phyloP scores from a whole-genome alignment of 352 stramenopile genomes.

The Phytopythium vexans region DNA sequence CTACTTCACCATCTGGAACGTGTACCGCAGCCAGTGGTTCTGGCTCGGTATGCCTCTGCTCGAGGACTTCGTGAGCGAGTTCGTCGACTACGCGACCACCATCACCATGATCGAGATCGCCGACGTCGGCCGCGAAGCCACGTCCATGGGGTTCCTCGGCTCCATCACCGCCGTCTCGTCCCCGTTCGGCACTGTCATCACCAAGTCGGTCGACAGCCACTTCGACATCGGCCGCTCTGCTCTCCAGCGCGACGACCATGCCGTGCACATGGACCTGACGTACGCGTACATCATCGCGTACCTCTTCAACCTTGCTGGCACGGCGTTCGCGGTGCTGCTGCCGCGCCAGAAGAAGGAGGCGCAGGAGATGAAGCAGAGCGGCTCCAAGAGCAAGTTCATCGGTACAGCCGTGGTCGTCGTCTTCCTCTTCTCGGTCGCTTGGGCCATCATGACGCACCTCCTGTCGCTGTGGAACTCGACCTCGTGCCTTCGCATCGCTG shows the following conservation, averaged over 20 bases:
- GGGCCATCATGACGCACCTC: slow-evolving; percentile 39
- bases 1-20: slow-evolving; percentile 41
- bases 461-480: slow-evolving; percentile 37
- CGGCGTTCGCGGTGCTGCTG: slow-evolving; percentile 30
- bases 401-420: slow-evolving; percentile 13
- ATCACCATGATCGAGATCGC: slow-evolving; percentile 36
- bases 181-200: slow-evolving; percentile 33
- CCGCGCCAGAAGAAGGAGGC: slow-evolving; percentile 37
- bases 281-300: slow-evolving; percentile 44
- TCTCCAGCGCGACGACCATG: slow-evolving; percentile 21
- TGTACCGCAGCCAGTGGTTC: slow-evolving; percentile 42
- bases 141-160: slow-evolving; percentile 24
- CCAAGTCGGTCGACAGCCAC: slow-evolving; percentile 38
- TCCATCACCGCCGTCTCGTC: slow-evolving; percentile 21
- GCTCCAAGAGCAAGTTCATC: slow-evolving; percentile 21
- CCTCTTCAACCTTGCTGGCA: slow-evolving; percentile 24
- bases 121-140: slow-evolving; percentile 30
- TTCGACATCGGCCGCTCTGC: slow-evolving; percentile 27
- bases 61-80: slow-evolving; percentile 30
- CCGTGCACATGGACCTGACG: slow-evolving; percentile 28
- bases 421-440: slow-evolving; percentile 27
- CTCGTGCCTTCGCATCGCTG: slow-evolving; percentile 30
- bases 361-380: slow-evolving; percentile 27
- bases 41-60: slow-evolving; percentile 35
- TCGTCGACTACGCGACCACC: slow-evolving; percentile 20